A percentile compares a stretch with the other conserved stretches of the same genome.
phyloP scores from a whole-genome alignment of 1,284 basidiomycete genomes.

The Waitea zeae region DNA sequence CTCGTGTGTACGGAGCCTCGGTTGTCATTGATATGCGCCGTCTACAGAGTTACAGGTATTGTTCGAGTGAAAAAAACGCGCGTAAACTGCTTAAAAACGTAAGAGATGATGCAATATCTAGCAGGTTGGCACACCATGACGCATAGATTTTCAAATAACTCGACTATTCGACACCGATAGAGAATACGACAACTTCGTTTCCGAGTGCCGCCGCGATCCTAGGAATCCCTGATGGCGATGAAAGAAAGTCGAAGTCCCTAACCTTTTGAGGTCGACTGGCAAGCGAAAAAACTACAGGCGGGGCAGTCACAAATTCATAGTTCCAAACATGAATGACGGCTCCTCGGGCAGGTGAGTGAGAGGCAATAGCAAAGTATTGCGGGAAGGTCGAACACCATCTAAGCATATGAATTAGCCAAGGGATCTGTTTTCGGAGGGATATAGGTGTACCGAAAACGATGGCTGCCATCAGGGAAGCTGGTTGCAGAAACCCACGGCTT shows the following conservation, averaged over 20 bases:
- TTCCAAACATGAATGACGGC: conserved; percentile 56
- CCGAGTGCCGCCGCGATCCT: conserved; percentile 51
- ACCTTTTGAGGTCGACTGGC: conserved; percentile 43
- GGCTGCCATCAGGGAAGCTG: conserved; percentile 46
- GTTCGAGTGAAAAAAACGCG: too few relatives aligned
- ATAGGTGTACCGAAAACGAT: conserved; percentile 39
- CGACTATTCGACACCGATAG: background rate
- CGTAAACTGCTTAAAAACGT: too few relatives aligned
- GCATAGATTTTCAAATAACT: too few relatives aligned
- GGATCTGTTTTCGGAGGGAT: conserved; percentile 6
- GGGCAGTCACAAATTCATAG: conserved; percentile 38
- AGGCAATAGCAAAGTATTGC: conserved; percentile 58
- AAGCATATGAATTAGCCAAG: background rate
- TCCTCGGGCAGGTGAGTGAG: conserved; percentile 35
- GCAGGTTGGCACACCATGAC: too few relatives aligned
- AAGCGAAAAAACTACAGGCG: conserved; percentile 39
- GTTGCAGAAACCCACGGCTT: conserved; percentile 41
- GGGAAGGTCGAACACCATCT: conserved; percentile 66
- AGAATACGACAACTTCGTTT: conserved; percentile 20
- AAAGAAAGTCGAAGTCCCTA: conserved; percentile 61
- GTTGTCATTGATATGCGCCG: too few relatives aligned
- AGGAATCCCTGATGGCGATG: conserved; percentile 28
- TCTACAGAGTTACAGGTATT: too few relatives aligned
- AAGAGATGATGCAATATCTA: too few relatives aligned
- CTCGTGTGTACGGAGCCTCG: too few relatives aligned